Conservation (phyloP, 2,329 filamentous ascomycete species). For the Bipolaris gigantea region DNA sequence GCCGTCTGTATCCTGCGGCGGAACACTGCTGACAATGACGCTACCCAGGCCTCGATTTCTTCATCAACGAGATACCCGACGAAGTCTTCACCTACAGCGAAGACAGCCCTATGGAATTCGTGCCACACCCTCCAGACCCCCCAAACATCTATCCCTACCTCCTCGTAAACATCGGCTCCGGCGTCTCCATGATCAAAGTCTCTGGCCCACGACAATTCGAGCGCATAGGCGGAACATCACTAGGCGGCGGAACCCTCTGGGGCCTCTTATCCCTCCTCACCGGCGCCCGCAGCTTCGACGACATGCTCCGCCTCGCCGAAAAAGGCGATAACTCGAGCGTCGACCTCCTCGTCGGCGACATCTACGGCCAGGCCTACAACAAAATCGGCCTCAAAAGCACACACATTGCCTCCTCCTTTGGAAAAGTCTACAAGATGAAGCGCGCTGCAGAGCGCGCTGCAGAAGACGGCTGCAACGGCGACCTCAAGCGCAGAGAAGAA, state of each 20-base stretch:
- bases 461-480: conserved; percentile 66
- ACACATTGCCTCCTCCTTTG: conserved; percentile 94
- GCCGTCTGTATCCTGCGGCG: neutral
- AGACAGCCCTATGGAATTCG: conserved; percentile 82
- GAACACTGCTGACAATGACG: conserved; percentile 7
- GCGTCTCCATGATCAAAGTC: conserved; percentile 96
- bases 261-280: conserved; percentile 89
- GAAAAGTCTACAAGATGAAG: conserved; percentile 95
- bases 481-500: conserved; percentile 45
- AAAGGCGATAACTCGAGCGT: conserved; percentile 89
- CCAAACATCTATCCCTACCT: conserved; percentile 84
- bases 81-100: conserved; percentile 97
- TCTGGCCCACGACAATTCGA: conserved; percentile 83
- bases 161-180: conserved; percentile 96
- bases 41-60: conserved; percentile 82
- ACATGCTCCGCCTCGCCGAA: conserved; percentile 92
- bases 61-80: conserved; percentile 95
- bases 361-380: conserved; percentile 92
- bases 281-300: conserved; percentile 92
- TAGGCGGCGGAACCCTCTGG: conserved; percentile 98
- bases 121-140: conserved; percentile 67
- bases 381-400: conserved; percentile 96
- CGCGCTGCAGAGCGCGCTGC: conserved; percentile 76
- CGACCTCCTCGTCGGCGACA: conserved; percentile 96
- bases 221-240: conserved; percentile 90